Evolutionary conservation across 164 flowering plant species (phyloP), one percentile per base, ranked within the genome.

Genomic region (Vitis amurensis): DNA sequence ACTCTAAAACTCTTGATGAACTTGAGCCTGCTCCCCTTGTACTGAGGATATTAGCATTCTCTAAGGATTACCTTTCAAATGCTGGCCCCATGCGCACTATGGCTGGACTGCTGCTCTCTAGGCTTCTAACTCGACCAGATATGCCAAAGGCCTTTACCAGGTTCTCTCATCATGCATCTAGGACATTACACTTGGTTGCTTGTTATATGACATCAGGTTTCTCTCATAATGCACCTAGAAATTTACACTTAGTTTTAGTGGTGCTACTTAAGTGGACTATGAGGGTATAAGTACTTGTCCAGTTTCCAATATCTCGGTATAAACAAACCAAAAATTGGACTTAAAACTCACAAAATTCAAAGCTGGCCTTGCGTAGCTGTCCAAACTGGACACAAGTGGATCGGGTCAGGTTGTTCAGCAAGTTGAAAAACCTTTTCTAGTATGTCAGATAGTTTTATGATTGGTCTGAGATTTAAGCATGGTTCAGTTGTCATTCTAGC

Each of bases 21-120:
- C 78, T 76, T 68, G 91, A 87, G 73, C 80, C 83, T 11, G 82
- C 98, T 48, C 99, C 96, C 7, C 74, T 95, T 73, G 99, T 91
- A 53, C 50, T 82, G 63, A 87, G 79, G 78, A 84, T 95, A 67
- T 55, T 91, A 59, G 80, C 75, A 44, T 80, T 88, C 66, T 91
- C 83, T 10, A 93, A 90, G 76, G 92, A 91, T 68, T 95, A 95
- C 72, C 87, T 95, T 68, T 91, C 97, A 67, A 89, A 58, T 83
- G 89, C 97, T 37, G 99, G 99, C 8, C 97, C 97, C 1, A 91
- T 93, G 99, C 90, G 94, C 1, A 82, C 88, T 30, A 90, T 93
- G 59, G 82, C 98, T 74, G 96, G 93, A 64, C 68, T 95, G 73
- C 71, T 93, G 61, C 88, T 95, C 53, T 88, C 99, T 12, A 91